Evolutionary conservation across 176 grass and related monocot species (phyloP), one percentile per base, ranked within the genome.

Genomic region (Bolboschoenus planiculmis): DNA sequence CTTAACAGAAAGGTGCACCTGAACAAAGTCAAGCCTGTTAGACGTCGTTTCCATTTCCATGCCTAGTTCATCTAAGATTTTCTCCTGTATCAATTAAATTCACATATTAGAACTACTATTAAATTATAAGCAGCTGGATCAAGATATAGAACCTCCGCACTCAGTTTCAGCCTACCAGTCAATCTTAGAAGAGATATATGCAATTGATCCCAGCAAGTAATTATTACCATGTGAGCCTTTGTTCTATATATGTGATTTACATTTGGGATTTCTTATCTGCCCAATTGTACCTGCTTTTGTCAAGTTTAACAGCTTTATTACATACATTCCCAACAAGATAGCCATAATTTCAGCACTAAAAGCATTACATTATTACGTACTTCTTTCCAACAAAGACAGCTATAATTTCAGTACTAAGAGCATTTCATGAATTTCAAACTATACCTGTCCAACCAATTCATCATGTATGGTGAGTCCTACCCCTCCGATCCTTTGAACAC

Each of bases 391-490:
- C 37, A n/a, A 43, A 73, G 35, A 62, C 46, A 80, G 71, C 59
- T n/a, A n/a, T n/a, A 44, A 54, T 40, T 11, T 29, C 24, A 15
- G 1, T 2, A 56, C 7, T 63, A 33, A 31, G 34, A 77, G 5
- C 15, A 20, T 77, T 53, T 77, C 14, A 30, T 53, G 2, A 33
- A 70, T 78, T 44, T 76, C 53, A 66, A 39, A 47, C 0, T 74
- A 14, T 92, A 98, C 96, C 87, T 98, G 92, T 23, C 92, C 92
- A 1, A 64, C 59, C 58, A 98, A 89, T 86, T 98, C 96, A 7
- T 98, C 92, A 24, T 98, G 92, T 82, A 95, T 93, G 23, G 95
- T 98, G 54, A 98, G 95, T 75, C 92, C 95, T 70, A 95, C 90
- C 79, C 90, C 90, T 65, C 95, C 95, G 86, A 98, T 98, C 85